phyloP scores from a whole-genome alignment of 805 yeast genomes.

The Lachancea quebecensis region DNA sequence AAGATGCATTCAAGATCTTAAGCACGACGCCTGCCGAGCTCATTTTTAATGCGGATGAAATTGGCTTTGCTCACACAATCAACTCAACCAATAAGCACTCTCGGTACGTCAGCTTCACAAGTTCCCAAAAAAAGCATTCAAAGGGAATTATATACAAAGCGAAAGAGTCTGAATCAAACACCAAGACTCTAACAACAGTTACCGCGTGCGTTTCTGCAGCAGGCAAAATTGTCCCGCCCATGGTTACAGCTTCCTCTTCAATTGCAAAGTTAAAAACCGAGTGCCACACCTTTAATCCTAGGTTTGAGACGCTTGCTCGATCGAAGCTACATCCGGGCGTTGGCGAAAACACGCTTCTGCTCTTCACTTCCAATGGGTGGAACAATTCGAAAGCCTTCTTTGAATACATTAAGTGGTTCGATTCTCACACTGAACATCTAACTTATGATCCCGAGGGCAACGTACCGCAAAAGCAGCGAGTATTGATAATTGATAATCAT shows the following conservation, averaged over 20 bases:
- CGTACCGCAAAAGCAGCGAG: not conserved
- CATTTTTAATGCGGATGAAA: constrained; percentile 7
- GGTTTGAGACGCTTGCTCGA: constrained; percentile 4
- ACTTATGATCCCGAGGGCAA: not conserved
- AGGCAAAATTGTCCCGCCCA: constrained; percentile 6
- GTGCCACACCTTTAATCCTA: constrained; percentile 3
- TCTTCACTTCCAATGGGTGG: constrained; percentile 7
- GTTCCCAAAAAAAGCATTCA: not conserved
- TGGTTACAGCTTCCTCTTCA: constrained; percentile 7
- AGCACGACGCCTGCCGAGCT: constrained; percentile 6
- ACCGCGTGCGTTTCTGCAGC: constrained; percentile 9
- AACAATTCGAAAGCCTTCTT: constrained; percentile 6
- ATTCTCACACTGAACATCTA: constrained; percentile 1
- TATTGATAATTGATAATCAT: constrained; percentile 7
- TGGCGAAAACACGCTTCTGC: not conserved
- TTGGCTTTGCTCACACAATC: constrained; percentile 7
- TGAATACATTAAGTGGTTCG: constrained; percentile 9
- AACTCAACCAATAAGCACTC: constrained; percentile 3
- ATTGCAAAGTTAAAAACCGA: constrained; percentile 2
- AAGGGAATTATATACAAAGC: constrained; percentile 6
- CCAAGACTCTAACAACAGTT: constrained; percentile 6
- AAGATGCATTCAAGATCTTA: constrained; percentile 4
- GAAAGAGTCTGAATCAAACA: constrained; percentile 2
- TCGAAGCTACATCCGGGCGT: constrained; percentile 5
- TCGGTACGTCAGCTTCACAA: constrained; percentile 4